These are phyloP conservation scores for Fusarium guadeloupense DNA, from an alignment of 2,329 filamentous ascomycete genomes.

Conservation along the genomic window DNA sequence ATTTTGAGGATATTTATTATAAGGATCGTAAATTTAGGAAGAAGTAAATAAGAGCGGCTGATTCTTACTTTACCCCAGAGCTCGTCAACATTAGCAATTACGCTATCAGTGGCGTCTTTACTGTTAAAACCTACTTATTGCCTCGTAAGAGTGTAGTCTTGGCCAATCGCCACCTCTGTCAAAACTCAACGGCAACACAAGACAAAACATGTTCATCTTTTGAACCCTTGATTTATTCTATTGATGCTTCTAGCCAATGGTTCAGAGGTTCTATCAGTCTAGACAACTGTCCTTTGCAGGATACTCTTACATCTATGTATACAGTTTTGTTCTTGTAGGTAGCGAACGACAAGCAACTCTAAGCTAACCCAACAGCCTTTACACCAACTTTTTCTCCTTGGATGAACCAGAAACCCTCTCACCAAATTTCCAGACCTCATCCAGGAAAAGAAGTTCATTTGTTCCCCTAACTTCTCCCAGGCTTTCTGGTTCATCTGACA, in stretches of 20 bases:
- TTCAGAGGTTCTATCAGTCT: background rate
- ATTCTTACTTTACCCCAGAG: too few species aligned
- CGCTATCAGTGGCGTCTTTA: too few species aligned
- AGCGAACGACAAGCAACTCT: constrained; percentile 1
- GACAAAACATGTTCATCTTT: background rate
- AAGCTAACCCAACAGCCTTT: constrained; percentile 8
- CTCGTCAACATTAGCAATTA: too few species aligned
- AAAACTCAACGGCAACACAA: background rate
- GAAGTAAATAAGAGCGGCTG: too few species aligned
- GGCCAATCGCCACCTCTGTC: background rate
- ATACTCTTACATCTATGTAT: constrained; percentile 18
- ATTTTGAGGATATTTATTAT: too few species aligned
- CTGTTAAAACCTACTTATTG: too few species aligned
- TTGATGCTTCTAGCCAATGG: constrained; percentile 4
- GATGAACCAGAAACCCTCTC: constrained; percentile 54
- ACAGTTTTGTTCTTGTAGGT: constrained; percentile 14
- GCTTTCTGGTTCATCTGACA: constrained; percentile 61
- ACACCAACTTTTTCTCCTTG: constrained; percentile 25
- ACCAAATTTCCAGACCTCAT: constrained; percentile 85
- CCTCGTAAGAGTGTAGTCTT: too few species aligned
- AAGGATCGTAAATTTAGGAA: too few species aligned
- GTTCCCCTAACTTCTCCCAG: constrained; percentile 49
- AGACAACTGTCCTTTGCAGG: background rate
- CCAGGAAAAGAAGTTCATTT: constrained; percentile 66
- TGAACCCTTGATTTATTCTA: background rate